Percentiles rank a stretch among this genome's conserved stretches.
Conservation (phyloP, 352 stramenopile genomes). For the Saprolegnia parasitica region DNA sequence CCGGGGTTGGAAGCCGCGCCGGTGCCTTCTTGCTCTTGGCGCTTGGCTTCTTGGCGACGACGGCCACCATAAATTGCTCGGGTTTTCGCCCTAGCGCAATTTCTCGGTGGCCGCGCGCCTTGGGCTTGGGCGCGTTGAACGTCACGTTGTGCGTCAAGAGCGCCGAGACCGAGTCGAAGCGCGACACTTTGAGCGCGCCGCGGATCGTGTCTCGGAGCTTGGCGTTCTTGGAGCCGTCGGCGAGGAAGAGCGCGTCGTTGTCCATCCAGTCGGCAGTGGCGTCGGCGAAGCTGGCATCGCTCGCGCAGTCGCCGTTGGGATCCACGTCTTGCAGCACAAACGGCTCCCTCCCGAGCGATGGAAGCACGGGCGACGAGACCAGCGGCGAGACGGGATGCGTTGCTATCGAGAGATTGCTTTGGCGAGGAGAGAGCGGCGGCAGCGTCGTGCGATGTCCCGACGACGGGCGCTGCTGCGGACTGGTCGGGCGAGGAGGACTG, state of each 20-base stretch:
- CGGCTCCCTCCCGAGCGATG: slow-evolving; percentile 14
- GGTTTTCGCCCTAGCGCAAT: slow-evolving; percentile 63
- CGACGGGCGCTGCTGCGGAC: slow-evolving; percentile 34
- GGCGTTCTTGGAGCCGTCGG: slow-evolving; percentile 81
- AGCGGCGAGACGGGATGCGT: not conserved
- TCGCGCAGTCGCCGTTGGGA: not conserved
- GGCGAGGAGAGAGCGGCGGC: not conserved
- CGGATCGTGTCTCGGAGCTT: slow-evolving; percentile 81
- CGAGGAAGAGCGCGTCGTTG: slow-evolving; percentile 79
- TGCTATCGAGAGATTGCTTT: not conserved
- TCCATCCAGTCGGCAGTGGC: slow-evolving; percentile 54
- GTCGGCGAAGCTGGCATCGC: slow-evolving; percentile 6
- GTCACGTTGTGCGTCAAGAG: slow-evolving; percentile 75
- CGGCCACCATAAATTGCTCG: slow-evolving; percentile 53
- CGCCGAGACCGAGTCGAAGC: slow-evolving; percentile 88
- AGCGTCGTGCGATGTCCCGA: slow-evolving; percentile 22
- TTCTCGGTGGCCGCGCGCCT: slow-evolving; percentile 37
- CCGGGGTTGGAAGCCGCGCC: slow-evolving; percentile 18
- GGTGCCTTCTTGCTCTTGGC: slow-evolving; percentile 24
- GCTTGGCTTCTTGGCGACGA: slow-evolving; percentile 37
- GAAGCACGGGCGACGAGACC: not conserved
- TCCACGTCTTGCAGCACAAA: slow-evolving; percentile 19
- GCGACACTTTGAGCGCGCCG: slow-evolving; percentile 69
- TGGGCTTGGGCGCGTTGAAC: slow-evolving; percentile 36
- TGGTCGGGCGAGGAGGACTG: not conserved